Percentiles rank a stretch among this genome's conserved stretches.
phyloP scores from a whole-genome alignment of 306 rosid species.

The Echinosophora koreensis region DNA sequence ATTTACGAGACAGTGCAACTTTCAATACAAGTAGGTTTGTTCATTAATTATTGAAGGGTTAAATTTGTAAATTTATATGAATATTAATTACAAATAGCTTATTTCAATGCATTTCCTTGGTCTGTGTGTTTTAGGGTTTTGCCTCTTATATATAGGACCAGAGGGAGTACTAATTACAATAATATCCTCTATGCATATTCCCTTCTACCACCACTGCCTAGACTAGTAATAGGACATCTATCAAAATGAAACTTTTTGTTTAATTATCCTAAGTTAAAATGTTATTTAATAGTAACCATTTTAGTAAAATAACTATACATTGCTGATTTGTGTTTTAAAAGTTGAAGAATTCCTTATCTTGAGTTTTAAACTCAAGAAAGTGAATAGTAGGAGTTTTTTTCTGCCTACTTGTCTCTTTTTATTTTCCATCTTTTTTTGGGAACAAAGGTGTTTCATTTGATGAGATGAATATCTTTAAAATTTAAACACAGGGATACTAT shows the following conservation, averaged over 20 bases:
- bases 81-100: no score
- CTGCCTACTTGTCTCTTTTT: constrained; percentile 19
- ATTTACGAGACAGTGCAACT: no score
- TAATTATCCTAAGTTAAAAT: background rate
- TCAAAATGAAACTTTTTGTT: background rate
- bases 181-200: background rate
- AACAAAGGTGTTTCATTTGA: constrained; percentile 10
- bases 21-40: no score
- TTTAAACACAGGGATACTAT: background rate
- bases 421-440: background rate
- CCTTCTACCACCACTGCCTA: background rate
- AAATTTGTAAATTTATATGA: no score
- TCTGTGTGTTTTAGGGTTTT: no score
- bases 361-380: constrained; percentile 16
- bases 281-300: background rate
- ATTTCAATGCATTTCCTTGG: no score
- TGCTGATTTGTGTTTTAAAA: constrained; percentile 22
- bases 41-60: no score
- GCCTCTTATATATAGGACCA: no score
- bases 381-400: background rate
- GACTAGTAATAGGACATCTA: background rate
- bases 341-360: constrained; percentile 22
- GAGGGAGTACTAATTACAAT: background rate
- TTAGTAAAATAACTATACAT: constrained; percentile 16
- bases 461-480: constrained; percentile 28